Base-by-base conservation (phyloP, 345 rosid genomes). In the Moringa oleifera region DNA sequence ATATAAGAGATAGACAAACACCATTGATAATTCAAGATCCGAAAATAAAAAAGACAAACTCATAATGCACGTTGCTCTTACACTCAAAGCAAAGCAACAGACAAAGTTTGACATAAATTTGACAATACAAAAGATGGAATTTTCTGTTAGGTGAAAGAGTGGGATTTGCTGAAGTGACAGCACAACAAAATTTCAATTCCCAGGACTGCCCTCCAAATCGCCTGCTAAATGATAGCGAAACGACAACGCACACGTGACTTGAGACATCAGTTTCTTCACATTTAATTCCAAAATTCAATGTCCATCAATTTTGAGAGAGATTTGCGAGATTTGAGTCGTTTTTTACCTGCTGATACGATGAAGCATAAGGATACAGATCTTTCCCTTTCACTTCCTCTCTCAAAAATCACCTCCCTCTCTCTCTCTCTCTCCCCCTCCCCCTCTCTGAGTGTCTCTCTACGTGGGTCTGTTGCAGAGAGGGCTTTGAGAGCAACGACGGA, bases 81-180 rank as follows among this genome's bases (percentile, higher is more conserved):
- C 68, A 84, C 80, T 80, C 74, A 62, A 83, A 84, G 93, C 84
- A 68, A 83, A 69, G 60, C 64, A 53, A 24, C 23, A 0, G 0
- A 24, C 59, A 41, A 41, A 52, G 13, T 36, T 51, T 2, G 17
- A 41, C 1, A 41, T 41, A 41, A 41, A 41, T 41, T 41, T 15
- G 36, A 23, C 10, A 23, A 19, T 46, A 12, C 19, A 20, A 58
- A 58, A 23, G 16, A 55, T 18, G 22, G 6, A 10, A 55, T 51
- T 31, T 58, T 58, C 66, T 2, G 80, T 81, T 77, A 71, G 87
- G 82, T 79, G 78, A 73, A 73, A 50, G 63, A 69, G 61, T 60
- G 69, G 46, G 45, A 72, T 69, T 53, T 62, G 73, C 22, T 61
- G 21, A 73, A 78, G 75, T 73, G 89, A 87, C 79, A 73, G 66